These are phyloP conservation scores for Agaricales sp. DNA, from an alignment of 1,284 basidiomycete genomes.

Conservation along the genomic window DNA sequence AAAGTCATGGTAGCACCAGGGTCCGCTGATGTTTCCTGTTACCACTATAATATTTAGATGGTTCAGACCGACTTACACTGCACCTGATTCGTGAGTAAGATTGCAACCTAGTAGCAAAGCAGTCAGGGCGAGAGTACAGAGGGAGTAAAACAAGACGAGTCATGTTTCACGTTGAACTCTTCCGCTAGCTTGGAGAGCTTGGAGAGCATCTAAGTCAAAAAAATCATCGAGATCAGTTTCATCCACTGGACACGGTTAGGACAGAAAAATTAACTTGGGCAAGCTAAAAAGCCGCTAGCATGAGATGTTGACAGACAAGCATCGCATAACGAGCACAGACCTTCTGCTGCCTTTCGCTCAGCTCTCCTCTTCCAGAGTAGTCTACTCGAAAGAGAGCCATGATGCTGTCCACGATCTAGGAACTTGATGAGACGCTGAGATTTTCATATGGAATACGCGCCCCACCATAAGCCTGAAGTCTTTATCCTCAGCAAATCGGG, in stretches of 20 bases:
- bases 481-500: conserved; percentile 76
- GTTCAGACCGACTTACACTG: conserved; percentile 60
- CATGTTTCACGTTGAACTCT: conserved; percentile 62
- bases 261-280: conserved; percentile 37
- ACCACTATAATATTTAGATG: not conserved
- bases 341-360: conserved; percentile 90
- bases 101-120: conserved; percentile 53
- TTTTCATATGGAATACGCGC: not conserved
- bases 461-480: conserved; percentile 64
- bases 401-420: conserved; percentile 84
- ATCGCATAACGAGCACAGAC: conserved; percentile 23
- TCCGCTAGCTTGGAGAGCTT: conserved; percentile 87
- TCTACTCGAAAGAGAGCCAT: conserved; percentile 94
- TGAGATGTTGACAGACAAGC: not conserved
- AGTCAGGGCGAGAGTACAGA: conserved; percentile 6
- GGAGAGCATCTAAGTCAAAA: conserved; percentile 62
- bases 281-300: conserved; percentile 34
- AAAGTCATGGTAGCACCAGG: conserved; percentile 93
- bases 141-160: conserved; percentile 5
- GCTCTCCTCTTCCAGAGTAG: conserved; percentile 83
- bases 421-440: conserved; percentile 4
- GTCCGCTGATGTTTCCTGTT: conserved; percentile 40
- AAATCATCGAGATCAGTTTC: not conserved
- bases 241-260: not conserved
- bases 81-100: conserved; percentile 89